Evolutionary conservation across 2,329 filamentous ascomycete genomes (phyloP).

Genomic region (Tetracladium maxilliforme): DNA sequence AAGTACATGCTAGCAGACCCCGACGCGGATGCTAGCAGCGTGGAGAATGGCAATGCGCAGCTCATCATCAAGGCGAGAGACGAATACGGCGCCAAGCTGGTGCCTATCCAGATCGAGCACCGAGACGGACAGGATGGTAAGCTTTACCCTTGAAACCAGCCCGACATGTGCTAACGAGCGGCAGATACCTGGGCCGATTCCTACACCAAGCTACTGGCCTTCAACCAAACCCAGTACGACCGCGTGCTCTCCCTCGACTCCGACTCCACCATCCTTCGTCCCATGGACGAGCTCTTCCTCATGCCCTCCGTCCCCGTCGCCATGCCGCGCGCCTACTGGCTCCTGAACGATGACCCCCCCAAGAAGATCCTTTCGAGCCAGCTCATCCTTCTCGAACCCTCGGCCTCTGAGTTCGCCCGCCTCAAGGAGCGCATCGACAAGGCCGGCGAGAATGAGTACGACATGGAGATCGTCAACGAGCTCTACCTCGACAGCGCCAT

Average conservation of each 20-base stretch:
- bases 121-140: not conserved
- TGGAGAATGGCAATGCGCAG: conserved; percentile 2
- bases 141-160: not conserved
- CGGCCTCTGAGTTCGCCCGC: conserved; percentile 26
- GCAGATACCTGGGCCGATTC: conserved; percentile 32
- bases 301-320: conserved; percentile 44
- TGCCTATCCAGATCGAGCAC: conserved; percentile 4
- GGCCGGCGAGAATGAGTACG: conserved; percentile 19
- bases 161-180: not conserved
- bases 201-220: conserved; percentile 42
- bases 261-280: conserved; percentile 45
- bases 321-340: conserved; percentile 62
- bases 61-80: conserved; percentile 4
- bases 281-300: conserved; percentile 59
- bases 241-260: conserved; percentile 45
- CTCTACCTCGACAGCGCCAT: conserved; percentile 34
- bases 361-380: conserved; percentile 41
- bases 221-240: conserved; percentile 36
- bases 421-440: conserved; percentile 9
- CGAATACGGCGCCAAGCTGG: conserved; percentile 5
- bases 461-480: conserved; percentile 43
- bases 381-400: conserved; percentile 47
- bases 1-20: conserved; percentile 2
- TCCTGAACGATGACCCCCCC: conserved; percentile 35
- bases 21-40: conserved; percentile 2